Base-by-base conservation (phyloP, 2,329 filamentous ascomycete species). In the Calycina marina region DNA sequence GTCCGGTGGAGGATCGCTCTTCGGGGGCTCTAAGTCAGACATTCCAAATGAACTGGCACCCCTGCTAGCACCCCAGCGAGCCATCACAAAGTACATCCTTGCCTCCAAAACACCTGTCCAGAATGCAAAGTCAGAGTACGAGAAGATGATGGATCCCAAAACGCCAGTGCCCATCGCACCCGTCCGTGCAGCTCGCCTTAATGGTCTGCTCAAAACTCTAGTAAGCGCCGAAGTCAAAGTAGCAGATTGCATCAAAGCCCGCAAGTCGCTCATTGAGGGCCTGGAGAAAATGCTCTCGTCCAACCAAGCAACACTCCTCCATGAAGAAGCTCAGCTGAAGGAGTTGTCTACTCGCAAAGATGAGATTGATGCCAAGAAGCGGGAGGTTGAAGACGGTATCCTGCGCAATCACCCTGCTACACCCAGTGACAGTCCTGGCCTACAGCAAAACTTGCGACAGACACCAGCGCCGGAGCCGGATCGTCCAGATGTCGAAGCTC, bases 141-240 rank as follows among this genome's bases (percentile, higher is more conserved):
- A 79, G 31, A 93, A 88, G 54, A 66, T 92, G 50, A 80, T 76
- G 34, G 80, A 85, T 45, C 70, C 84, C 0, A 63, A 65, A 16
- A 69, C 68, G 1, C 62, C 70, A 1, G 62, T 77, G 2, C 84
- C 88, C 0, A 79, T 84, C 0, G 77, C 86, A 1, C 86, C 90
- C 1, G 86, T 98, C 13, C 83, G 93, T 50, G 90, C 90, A 2
- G 88, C 88, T 10, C 78, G 84, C 16, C 69, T 98, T 6, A 86
- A 82, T 42, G 80, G 83, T 3, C 65, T 98, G n/a, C 67, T 96
- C 33, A 94, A 90, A 60, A 80, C 76, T 5, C 67, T 98, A 12
- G 83, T 84, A 13, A 82, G 72, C 41, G 90, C 90, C 3, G 86
- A 98, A 56, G 82, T 74, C 34, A 85, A 88, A 1, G 80, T 96